phyloP scores from a whole-genome alignment of 352 stramenopile species.

The Aphanomyces stellatus region DNA sequence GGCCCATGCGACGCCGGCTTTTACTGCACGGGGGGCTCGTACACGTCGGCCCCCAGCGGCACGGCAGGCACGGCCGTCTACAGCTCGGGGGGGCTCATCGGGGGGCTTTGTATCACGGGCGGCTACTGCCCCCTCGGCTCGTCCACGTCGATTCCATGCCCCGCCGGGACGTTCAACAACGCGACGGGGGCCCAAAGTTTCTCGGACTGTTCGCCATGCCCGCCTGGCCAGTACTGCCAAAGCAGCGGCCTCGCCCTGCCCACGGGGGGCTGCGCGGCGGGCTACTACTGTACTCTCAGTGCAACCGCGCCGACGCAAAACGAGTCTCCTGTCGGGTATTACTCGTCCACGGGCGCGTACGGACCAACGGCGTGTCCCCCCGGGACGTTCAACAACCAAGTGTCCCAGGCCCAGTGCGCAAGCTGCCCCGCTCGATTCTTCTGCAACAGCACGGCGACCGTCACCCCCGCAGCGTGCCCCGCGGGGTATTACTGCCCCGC shows the following conservation, averaged over 20 bases:
- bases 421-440: constrained; percentile 22
- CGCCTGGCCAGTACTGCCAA: constrained; percentile 26
- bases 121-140: constrained; percentile 66
- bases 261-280: constrained; percentile 30
- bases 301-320: constrained; percentile 22
- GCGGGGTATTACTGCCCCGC: constrained; percentile 27
- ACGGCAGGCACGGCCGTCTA: constrained; percentile 58
- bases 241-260: constrained; percentile 22
- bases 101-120: constrained; percentile 53
- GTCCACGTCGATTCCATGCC: constrained; percentile 29
- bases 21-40: constrained; percentile 84
- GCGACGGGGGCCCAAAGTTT: constrained; percentile 20
- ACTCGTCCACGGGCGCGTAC: constrained; percentile 15
- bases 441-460: constrained; percentile 19
- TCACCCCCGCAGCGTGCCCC: constrained; percentile 21
- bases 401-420: background rate
- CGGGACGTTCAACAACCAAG: constrained; percentile 58
- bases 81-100: constrained; percentile 52
- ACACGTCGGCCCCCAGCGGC: constrained; percentile 84
- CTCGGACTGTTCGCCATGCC: constrained; percentile 24
- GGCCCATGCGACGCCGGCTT: constrained; percentile 84
- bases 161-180: constrained; percentile 20
- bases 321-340: constrained; percentile 18
- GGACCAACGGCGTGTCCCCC: constrained; percentile 37
- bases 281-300: constrained; percentile 38